Evolutionary conservation across 768 basidiomycete genomes (phyloP).

Genomic region (Auricularia sp.): DNA sequence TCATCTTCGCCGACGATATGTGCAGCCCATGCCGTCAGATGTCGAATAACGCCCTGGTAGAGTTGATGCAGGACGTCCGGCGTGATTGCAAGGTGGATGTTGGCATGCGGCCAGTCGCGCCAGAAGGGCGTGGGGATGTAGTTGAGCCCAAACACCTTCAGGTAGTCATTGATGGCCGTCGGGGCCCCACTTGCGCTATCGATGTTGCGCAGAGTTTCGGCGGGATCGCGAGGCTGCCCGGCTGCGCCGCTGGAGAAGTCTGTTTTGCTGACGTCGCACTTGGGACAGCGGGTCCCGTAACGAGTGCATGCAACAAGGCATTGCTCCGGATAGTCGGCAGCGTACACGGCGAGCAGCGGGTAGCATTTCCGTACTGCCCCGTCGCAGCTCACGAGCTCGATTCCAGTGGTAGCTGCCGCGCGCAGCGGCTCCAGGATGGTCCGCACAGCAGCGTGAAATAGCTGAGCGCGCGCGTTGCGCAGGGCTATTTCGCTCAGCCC

Average conservation of each 20-base stretch:
- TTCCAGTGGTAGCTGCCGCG: conserved; percentile 20
- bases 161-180: not conserved
- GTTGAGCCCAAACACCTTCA: not conserved
- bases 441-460: conserved; percentile 29
- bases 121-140: conserved; percentile 16
- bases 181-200: not conserved
- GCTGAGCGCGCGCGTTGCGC: conserved; percentile 6
- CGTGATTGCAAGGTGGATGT: conserved; percentile 19
- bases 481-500: conserved; percentile 17
- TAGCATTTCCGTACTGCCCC: conserved; percentile 31
- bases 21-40: conserved; percentile 25
- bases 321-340: conserved; percentile 17
- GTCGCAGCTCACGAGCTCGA: conserved; percentile 24
- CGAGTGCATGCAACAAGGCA: conserved; percentile 11
- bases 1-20: conserved; percentile 19
- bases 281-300: conserved; percentile 15
- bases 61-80: conserved; percentile 29
- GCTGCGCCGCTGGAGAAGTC: conserved; percentile 7
- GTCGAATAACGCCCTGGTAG: conserved; percentile 26
- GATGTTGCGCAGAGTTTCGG: not conserved
- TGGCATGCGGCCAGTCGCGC: conserved; percentile 20
- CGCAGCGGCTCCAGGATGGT: conserved; percentile 22
- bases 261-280: conserved; percentile 8
- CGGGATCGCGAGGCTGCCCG: not conserved
- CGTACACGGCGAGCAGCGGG: conserved; percentile 17